Evolutionary conservation across 2,329 filamentous ascomycete genomes (phyloP).

Genomic region (Knufia petricola): DNA sequence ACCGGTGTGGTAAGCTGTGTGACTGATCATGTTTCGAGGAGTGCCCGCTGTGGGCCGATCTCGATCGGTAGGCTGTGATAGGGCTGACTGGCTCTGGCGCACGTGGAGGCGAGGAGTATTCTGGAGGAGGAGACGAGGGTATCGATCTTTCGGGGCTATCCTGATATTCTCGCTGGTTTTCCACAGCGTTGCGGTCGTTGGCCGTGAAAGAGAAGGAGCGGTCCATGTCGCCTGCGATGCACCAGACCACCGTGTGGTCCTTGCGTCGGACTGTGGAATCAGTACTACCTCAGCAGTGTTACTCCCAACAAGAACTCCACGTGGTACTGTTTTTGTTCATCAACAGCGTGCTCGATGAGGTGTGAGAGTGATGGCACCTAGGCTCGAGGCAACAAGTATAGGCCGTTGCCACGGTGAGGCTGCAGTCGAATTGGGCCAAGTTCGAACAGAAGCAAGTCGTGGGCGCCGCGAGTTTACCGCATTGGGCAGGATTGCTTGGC

Average conservation of each 20-base stretch:
- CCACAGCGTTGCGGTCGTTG: conserved; percentile 17
- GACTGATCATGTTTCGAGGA: conserved; percentile 11
- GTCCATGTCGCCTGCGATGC: background rate
- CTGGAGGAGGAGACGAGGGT: conserved; percentile 22
- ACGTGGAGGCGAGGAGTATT: conserved; percentile 17
- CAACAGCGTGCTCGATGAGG: too few species aligned
- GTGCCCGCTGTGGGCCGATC: conserved; percentile 13
- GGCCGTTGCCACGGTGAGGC: conserved; percentile 13
- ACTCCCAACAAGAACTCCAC: too few species aligned
- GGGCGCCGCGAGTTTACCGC: too few species aligned
- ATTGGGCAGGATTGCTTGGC: background rate
- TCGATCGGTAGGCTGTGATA: conserved; percentile 12
- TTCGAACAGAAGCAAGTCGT: too few species aligned
- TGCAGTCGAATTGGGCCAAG: conserved; percentile 7
- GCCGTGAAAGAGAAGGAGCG: conserved; percentile 24
- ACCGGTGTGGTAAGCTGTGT: background rate
- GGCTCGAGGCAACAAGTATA: background rate
- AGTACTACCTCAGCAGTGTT: background rate
- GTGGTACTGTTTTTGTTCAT: too few species aligned
- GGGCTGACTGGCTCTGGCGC: conserved; percentile 13
- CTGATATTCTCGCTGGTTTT: conserved; percentile 11
- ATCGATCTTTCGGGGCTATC: conserved; percentile 19
- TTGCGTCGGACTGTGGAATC: background rate
- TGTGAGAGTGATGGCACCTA: background rate
- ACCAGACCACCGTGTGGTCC: background rate